phyloP scores from a whole-genome alignment of 2,329 filamentous ascomycete genomes.

The Pseudogymnoascus sp. region DNA sequence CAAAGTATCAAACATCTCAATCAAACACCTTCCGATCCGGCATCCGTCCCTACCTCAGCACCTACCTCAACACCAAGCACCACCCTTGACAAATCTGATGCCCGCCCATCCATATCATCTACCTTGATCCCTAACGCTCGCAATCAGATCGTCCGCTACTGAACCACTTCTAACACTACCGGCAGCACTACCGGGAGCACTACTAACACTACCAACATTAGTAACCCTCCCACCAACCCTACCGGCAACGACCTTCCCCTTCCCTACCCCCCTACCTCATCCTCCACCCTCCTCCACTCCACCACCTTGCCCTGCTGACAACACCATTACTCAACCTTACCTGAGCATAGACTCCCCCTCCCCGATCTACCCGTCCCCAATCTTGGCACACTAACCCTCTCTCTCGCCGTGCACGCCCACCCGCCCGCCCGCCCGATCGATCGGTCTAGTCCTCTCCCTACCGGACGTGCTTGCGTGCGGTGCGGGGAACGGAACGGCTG shows the following conservation, averaged over 20 bases:
- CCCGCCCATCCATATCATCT: too few species aligned
- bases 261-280: neutral
- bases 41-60: too few species aligned
- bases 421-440: neutral
- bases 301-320: too few species aligned
- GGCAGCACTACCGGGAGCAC: neutral
- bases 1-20: neutral
- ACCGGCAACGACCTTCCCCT: neutral
- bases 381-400: neutral
- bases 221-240: neutral
- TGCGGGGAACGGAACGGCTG: neutral
- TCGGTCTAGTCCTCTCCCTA: neutral
- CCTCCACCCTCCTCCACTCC: neutral
- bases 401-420: neutral
- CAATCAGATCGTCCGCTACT: neutral
- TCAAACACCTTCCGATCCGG: neutral
- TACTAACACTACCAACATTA: neutral
- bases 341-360: too few species aligned
- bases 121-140: neutral
- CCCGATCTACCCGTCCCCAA: neutral
- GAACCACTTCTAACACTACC: neutral
- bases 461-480: neutral
- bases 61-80: too few species aligned
- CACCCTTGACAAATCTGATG: neutral
- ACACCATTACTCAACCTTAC: too few species aligned